Evolutionary conservation across 1,139 yeast species (phyloP).

Genomic region (Pichia cactophila): DNA sequence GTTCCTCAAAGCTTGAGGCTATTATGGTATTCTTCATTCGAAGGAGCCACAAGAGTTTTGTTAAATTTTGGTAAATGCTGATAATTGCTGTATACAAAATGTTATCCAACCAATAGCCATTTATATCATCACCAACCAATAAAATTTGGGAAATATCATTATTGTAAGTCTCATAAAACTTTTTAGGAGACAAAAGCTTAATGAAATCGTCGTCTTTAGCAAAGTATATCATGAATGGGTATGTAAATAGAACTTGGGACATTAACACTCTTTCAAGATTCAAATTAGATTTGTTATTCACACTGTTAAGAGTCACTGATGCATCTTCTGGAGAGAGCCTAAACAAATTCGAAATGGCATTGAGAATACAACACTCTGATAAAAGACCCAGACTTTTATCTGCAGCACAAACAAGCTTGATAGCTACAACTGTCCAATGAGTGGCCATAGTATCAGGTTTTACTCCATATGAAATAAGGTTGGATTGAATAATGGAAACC

Average conservation of each 20-base stretch:
- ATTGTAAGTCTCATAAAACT: slow-evolving; percentile 29
- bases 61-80: slow-evolving; percentile 33
- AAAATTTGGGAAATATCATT: slow-evolving; percentile 28
- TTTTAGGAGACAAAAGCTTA: slow-evolving; percentile 32
- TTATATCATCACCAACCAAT: neutral
- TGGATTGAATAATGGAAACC: slow-evolving; percentile 1
- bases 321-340: slow-evolving; percentile 1
- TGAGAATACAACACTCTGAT: slow-evolving; percentile 17
- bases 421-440: slow-evolving; percentile 33
- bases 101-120: slow-evolving; percentile 31
- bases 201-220: slow-evolving; percentile 25
- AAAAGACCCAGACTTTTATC: slow-evolving; percentile 29
- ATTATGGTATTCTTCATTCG: slow-evolving; percentile 18
- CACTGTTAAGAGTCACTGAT: neutral
- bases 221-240: slow-evolving; percentile 28
- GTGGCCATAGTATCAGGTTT: slow-evolving; percentile 13
- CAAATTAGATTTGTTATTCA: neutral
- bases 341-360: slow-evolving; percentile 1
- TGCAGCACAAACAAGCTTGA: slow-evolving; percentile 31
- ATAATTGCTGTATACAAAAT: slow-evolving; percentile 33
- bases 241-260: slow-evolving; percentile 35
- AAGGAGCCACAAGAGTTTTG: slow-evolving; percentile 35
- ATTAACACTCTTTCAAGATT: slow-evolving; percentile 19
- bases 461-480: neutral
- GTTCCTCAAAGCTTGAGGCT: slow-evolving; percentile 2